Evolutionary conservation across 768 basidiomycete species (phyloP).

Genomic region (Tulasnella sp.): DNA sequence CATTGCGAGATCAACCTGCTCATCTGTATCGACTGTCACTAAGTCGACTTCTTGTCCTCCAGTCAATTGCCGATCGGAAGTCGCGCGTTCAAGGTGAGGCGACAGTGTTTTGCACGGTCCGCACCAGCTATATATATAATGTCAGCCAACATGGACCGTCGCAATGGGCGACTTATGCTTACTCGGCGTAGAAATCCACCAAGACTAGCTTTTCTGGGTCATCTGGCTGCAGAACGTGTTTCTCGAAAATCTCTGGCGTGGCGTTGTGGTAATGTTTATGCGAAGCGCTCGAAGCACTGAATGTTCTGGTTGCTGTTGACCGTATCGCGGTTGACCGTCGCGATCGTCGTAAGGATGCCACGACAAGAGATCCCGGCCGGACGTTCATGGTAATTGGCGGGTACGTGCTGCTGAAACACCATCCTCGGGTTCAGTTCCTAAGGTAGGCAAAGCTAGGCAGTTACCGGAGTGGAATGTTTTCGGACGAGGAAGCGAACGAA

Average conservation of each 20-base stretch:
- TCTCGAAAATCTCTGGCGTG: constrained; percentile 11
- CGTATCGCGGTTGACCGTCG: neutral
- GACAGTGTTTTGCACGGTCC: constrained; percentile 60
- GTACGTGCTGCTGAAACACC: neutral
- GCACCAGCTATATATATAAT: constrained; percentile 48
- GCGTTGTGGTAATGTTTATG: constrained; percentile 10
- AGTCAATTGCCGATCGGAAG: constrained; percentile 35
- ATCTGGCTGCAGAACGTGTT: constrained; percentile 1
- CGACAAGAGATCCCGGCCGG: neutral
- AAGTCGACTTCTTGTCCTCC: constrained; percentile 52
- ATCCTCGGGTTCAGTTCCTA: neutral
- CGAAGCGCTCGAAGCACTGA: neutral
- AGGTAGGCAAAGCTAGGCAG: too few relatives aligned
- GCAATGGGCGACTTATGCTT: constrained; percentile 20
- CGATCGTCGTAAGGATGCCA: neutral
- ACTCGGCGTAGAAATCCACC: constrained; percentile 78
- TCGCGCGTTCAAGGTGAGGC: constrained; percentile 52
- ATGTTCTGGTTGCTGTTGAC: neutral
- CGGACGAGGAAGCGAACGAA: too few relatives aligned
- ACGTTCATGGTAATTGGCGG: neutral
- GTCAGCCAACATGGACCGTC: constrained; percentile 15
- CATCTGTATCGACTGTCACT: constrained; percentile 46
- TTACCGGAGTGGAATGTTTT: neutral
- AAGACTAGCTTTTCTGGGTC: constrained; percentile 38
- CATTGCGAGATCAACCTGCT: constrained; percentile 38